phyloP scores from a whole-genome alignment of 768 basidiomycete genomes.

The Mycena pura region DNA sequence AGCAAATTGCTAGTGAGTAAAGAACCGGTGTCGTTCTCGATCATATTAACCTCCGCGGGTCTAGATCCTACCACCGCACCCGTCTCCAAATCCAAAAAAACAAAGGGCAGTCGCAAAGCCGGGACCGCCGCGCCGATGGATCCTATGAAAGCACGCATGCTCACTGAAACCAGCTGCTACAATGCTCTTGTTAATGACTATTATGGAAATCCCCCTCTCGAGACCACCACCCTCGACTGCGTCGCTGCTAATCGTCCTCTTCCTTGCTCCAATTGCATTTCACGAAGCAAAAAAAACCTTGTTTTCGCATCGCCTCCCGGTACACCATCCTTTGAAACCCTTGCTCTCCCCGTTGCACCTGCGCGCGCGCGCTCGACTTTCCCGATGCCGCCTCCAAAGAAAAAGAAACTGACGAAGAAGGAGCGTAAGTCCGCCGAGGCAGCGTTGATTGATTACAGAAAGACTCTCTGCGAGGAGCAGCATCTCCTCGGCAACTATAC shows the following conservation, averaged over 20 bases:
- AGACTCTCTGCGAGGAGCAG: not conserved
- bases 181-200: not conserved
- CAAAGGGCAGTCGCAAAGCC: not conserved
- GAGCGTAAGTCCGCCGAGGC: not conserved
- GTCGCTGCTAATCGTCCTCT: not conserved
- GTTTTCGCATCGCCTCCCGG: not conserved
- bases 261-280: not conserved
- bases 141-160: not conserved
- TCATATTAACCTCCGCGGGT: not conserved
- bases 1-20: not conserved
- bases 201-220: not conserved
- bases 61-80: not conserved
- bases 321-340: too few species aligned
- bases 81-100: not conserved
- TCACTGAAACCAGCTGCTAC: not conserved
- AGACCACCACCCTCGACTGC: not conserved
- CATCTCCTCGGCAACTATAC: too few species aligned
- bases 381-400: not conserved
- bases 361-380: not conserved
- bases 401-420: not conserved
- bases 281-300: not conserved
- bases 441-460: not conserved
- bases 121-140: not conserved
- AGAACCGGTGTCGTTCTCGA: not conserved
- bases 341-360: not conserved